Percentiles rank a stretch among this genome's conserved stretches.
These are phyloP conservation scores for Sporothrix sp. DNA, from an alignment of 2,329 filamentous ascomycete genomes.

Conservation along the genomic window DNA sequence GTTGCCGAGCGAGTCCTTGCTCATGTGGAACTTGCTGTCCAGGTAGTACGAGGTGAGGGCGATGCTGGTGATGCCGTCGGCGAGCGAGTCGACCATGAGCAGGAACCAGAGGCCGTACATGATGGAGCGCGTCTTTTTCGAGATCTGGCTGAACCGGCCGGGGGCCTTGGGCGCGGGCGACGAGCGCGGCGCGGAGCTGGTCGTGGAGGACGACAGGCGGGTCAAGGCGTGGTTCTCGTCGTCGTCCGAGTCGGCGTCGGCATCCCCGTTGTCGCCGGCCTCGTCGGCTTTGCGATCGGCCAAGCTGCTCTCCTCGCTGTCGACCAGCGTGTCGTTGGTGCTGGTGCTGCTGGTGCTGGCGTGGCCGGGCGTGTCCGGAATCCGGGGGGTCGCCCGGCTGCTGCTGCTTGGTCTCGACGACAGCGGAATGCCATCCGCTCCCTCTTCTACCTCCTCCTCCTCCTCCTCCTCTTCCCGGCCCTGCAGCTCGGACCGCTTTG, in stretches of 20 bases:
- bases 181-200: not conserved
- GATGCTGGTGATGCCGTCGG: constrained; percentile 55
- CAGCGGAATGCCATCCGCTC: constrained; percentile 13
- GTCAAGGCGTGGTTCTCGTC: constrained; percentile 11
- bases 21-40: constrained; percentile 43
- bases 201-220: constrained; percentile 15
- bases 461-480: too few relatives aligned
- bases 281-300: constrained; percentile 18
- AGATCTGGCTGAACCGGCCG: constrained; percentile 44
- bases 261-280: constrained; percentile 16
- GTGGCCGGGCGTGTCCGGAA: not conserved
- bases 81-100: constrained; percentile 52
- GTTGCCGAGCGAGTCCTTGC: constrained; percentile 50
- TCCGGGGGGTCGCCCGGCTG: not conserved
- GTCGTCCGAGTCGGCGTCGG: constrained; percentile 14
- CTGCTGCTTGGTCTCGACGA: not conserved
- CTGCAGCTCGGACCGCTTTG: constrained; percentile 40
- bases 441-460: too few relatives aligned
- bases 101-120: constrained; percentile 59
- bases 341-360: constrained; percentile 2
- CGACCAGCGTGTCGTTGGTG: not conserved
- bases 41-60: constrained; percentile 50
- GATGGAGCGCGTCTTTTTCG: constrained; percentile 42
- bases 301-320: not conserved
- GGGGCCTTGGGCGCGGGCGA: constrained; percentile 13